Conservation (phyloP, 768 basidiomycete genomes). For the Mycena pura region DNA sequence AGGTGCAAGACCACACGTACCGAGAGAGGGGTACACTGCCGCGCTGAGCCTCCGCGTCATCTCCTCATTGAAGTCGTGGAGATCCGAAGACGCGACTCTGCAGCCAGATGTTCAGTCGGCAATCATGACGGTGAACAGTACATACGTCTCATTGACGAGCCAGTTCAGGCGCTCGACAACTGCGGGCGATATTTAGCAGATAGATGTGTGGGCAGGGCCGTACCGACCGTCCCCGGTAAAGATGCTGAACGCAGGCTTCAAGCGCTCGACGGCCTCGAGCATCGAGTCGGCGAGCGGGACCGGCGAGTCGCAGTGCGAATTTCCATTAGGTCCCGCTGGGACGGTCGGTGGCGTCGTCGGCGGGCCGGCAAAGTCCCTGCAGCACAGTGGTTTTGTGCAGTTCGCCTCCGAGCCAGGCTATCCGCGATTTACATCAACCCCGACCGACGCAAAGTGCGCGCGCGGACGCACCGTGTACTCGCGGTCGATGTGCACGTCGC, state of each 20-base stretch:
- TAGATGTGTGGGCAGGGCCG: background rate
- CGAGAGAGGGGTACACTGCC: slow-evolving; percentile 37
- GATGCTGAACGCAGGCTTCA: slow-evolving; percentile 37
- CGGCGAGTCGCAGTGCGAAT: slow-evolving; percentile 44
- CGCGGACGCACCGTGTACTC: slow-evolving; percentile 36
- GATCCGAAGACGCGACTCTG: slow-evolving; percentile 36
- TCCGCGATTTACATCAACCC: background rate
- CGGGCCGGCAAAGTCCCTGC: slow-evolving; percentile 36
- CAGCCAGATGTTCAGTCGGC: background rate
- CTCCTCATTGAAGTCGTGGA: slow-evolving; percentile 36
- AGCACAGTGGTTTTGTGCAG: slow-evolving; percentile 47
- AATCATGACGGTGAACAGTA: background rate
- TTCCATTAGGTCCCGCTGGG: slow-evolving; percentile 41
- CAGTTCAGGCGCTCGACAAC: slow-evolving; percentile 33
- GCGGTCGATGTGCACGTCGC: slow-evolving; percentile 48
- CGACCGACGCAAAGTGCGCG: background rate
- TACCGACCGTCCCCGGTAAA: slow-evolving; percentile 45
- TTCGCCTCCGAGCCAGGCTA: slow-evolving; percentile 34
- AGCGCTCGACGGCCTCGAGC: slow-evolving; percentile 38
- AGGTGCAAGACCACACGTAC: slow-evolving; percentile 11
- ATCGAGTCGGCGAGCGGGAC: slow-evolving; percentile 42
- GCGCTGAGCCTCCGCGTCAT: slow-evolving; percentile 33
- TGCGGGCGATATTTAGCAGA: background rate
- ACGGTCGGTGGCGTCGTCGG: slow-evolving; percentile 27
- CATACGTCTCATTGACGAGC: slow-evolving; percentile 38